phyloP scores from a whole-genome alignment of 2,329 filamentous ascomycete species.

The Graphium sp. region DNA sequence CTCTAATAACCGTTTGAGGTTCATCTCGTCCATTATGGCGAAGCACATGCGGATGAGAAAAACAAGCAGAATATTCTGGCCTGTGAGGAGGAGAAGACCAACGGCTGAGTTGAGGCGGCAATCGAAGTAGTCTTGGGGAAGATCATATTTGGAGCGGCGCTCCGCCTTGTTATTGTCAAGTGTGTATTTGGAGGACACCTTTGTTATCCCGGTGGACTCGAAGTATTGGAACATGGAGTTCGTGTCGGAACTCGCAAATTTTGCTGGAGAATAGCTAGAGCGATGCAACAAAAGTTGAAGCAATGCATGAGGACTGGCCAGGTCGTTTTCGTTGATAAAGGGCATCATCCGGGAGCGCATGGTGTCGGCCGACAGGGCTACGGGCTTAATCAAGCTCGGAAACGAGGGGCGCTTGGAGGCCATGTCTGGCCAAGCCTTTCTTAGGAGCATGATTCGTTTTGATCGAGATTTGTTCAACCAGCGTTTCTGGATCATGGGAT shows the following conservation, averaged over 20 bases:
- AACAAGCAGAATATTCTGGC: conserved; percentile 24
- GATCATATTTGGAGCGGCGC: no score
- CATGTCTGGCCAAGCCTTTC: conserved; percentile 32
- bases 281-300: conserved; percentile 33
- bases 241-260: conserved; percentile 28
- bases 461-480: conserved; percentile 34
- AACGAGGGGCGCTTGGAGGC: conserved; percentile 27
- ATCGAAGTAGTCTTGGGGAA: no score
- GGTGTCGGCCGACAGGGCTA: no score
- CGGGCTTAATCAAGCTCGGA: conserved; percentile 19
- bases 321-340: conserved; percentile 39
- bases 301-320: conserved; percentile 23
- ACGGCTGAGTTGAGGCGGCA: conserved; percentile 23
- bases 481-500: conserved; percentile 30
- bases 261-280: conserved; percentile 23
- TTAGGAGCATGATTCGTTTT: conserved; percentile 26
- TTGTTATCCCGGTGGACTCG: conserved; percentile 9
- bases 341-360: conserved; percentile 31
- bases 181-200: conserved; percentile 13
- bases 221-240: conserved; percentile 14
- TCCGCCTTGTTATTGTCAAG: no score
- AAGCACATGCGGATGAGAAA: conserved; percentile 32
- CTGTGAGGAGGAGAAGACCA: conserved; percentile 30
- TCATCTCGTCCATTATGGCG: conserved; percentile 35
- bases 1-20: no score